Evolutionary conservation across 805 yeast species (phyloP), one percentile per base, ranked within the genome.

Genomic region (Candida taoyuanica): DNA sequence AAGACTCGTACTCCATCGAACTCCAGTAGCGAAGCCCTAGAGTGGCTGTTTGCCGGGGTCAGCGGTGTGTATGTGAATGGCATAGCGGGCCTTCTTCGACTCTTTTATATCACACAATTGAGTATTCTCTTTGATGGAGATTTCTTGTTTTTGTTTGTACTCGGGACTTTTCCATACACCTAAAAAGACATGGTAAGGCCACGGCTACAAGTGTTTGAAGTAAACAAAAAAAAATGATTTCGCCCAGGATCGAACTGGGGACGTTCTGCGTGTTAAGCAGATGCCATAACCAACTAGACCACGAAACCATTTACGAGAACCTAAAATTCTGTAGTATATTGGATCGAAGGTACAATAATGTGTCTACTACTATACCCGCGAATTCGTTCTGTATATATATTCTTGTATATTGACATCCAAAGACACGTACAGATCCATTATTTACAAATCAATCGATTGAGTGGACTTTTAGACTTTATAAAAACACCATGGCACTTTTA

Each of bases 171-270:
- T 21, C 24, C 24, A 21, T 28, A 25, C 18, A 9, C 17, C 14
- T 28, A 14, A 12, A 14, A 12, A n/a, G 18, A 14, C 6, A 12
- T 15, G 33, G 33, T 29, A 24, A 33, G 33, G 30, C 23, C 33
- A 29, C 38, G 33, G 8, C 18, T 5, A 11, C 12, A 7, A 15
- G 6, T 6, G 9, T 18, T 7, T 7, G 18, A 33, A n/a, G 28
- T 28, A 25, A 24, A 12, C 13, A 30, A 43, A 43, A 43, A 42
- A 36, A 21, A 46, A 46, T 88, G 96, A 87, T 83, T 86, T 81
- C 84, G 88, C 96, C 97, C 97, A 89, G 97, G 97, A 87, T 91
- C 96, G 97, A 91, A 91, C 97, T 88, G 96, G 97, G 96, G 97
- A 91, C 97, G 88, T 85, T 85, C 93, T 87, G 96, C 96, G 96